Conservation (phyloP, 495 filamentous ascomycete genomes). For the Talaromyces wortmannii region DNA sequence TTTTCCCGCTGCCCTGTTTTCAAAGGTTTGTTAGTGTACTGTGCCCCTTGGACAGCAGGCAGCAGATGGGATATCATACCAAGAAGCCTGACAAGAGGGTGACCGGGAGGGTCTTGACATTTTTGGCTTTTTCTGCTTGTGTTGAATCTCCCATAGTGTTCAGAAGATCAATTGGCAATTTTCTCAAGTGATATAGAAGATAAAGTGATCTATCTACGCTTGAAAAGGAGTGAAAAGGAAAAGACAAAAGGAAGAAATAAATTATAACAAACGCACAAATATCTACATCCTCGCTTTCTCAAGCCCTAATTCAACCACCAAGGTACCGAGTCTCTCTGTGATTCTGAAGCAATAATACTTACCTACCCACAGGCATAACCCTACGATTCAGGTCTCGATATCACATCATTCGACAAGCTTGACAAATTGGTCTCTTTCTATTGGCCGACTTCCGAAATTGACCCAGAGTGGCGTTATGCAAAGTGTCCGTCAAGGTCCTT, state of each 20-base stretch:
- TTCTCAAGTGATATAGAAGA: background rate
- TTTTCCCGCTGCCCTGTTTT: conserved; percentile 46
- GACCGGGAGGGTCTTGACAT: conserved; percentile 23
- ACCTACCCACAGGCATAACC: background rate
- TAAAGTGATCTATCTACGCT: no score
- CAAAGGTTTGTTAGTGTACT: background rate
- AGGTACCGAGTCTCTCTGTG: background rate
- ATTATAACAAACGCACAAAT: background rate
- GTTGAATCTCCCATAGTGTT: background rate
- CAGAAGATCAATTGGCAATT: no score
- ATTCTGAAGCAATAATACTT: background rate
- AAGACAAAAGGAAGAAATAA: background rate
- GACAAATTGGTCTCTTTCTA: background rate
- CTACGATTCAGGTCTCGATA: no score
- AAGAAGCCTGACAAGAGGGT: conserved; percentile 42
- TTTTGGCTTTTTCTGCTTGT: background rate
- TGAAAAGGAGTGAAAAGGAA: background rate
- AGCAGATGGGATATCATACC: conserved; percentile 13
- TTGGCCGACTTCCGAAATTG: background rate
- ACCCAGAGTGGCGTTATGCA: background rate
- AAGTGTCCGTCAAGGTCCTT: background rate
- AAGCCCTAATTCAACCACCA: background rate
- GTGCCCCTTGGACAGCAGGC: background rate
- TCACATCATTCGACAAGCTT: background rate
- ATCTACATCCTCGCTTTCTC: no score